Percentiles rank a stretch among this genome's conserved stretches.
Evolutionary conservation across 106 monocot genomes (phyloP).

Genomic region (Xerophyta viscosa): DNA sequence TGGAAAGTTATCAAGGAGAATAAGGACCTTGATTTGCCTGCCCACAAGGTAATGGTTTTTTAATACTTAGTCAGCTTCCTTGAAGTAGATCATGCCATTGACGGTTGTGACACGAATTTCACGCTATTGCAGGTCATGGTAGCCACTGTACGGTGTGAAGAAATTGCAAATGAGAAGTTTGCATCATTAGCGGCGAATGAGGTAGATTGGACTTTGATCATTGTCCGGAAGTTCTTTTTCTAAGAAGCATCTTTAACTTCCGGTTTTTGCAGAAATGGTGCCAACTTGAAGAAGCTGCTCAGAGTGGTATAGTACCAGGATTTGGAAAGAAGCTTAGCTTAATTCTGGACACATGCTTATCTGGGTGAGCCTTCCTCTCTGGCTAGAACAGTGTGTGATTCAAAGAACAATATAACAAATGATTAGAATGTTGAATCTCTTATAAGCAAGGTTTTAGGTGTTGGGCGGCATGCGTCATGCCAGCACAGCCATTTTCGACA

Average conservation of each 20-base stretch:
- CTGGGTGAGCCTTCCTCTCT: slow-evolving; percentile 48
- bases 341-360: slow-evolving; percentile 60
- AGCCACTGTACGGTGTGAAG: slow-evolving; percentile 97
- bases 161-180: slow-evolving; percentile 92
- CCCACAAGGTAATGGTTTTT: slow-evolving; percentile 63
- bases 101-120: not conserved
- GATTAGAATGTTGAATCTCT: no score
- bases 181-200: slow-evolving; percentile 54
- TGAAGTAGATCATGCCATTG: not conserved
- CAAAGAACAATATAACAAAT: no score
- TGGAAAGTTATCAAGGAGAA: slow-evolving; percentile 98
- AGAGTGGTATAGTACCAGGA: slow-evolving; percentile 50
- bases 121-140: slow-evolving; percentile 74
- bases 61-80: not conserved
- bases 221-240: not conserved
- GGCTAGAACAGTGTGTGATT: no score
- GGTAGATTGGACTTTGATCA: slow-evolving; percentile 17
- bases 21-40: slow-evolving; percentile 93
- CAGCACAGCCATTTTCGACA: no score
- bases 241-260: slow-evolving; percentile 1
- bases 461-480: no score
- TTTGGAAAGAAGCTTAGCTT: slow-evolving; percentile 83
- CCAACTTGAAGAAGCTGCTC: slow-evolving; percentile 70
- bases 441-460: no score
- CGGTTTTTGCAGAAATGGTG: slow-evolving; percentile 58